Base-by-base conservation (phyloP, 1,284 basidiomycete species). In the Trichosporon asahii region DNA sequence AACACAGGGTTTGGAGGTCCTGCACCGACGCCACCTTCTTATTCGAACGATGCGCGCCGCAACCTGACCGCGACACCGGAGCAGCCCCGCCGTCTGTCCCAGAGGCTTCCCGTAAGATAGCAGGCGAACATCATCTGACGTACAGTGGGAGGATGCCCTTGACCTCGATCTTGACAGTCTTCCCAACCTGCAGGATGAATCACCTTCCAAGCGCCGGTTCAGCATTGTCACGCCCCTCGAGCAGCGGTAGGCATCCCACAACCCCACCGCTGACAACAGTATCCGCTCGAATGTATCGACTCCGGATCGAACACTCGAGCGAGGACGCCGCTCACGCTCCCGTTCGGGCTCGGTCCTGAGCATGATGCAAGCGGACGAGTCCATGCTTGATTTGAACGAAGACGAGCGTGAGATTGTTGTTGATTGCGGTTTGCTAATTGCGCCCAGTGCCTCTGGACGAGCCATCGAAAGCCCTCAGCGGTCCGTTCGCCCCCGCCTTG, bases 141-240 rank as follows among this genome's bases (percentile, higher is more conserved):
- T 3, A 0, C 49, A 66, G 65, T 66, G 65, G 65, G 65, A 66
- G 21, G 46, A 33, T n/a, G n/a, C 46, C 1, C 29, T 61, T 5
- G 9, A 29, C 27, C 18, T 49, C 31, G 65, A 64, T 7, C 65
- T 40, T 21, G 66, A 67, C 60, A 23, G 49, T 18, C 55, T 21
- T 18, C 67, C 67, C 53, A 21, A 66, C 1, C 27, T 23, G 9
- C 57, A 33, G 71, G 69, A 0, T 68, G 72, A 65, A 72, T 76
- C 66, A 73, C 57, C 57, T 3, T 61, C 57, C 57, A 61, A 61
- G 27, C 57, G 57, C 57, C 33, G 71, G 23, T 15, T 79, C 21
- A 81, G 78, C 67, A 40, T 74, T 57, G 77, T 81, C 76, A 80
- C 80, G 1, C 78, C 77, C 4, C 76, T 73, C 68, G 80, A 81